Conservation (phyloP, 2,329 filamentous ascomycete species). For the Chaetomium sp. region DNA sequence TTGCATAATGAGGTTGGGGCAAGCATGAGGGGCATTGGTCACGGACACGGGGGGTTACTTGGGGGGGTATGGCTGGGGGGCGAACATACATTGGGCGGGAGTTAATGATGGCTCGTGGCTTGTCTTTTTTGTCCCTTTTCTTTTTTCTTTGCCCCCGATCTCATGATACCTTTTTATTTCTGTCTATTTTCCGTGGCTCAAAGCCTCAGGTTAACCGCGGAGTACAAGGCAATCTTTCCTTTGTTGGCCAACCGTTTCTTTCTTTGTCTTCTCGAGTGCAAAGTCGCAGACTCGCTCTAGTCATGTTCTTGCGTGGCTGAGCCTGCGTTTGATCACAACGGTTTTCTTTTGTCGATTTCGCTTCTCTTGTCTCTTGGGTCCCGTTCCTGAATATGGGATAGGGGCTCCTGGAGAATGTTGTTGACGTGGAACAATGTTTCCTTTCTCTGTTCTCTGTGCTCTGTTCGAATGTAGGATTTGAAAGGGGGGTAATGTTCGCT, state of each 20-base stretch:
- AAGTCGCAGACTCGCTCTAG: conserved; percentile 12
- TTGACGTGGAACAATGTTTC: neutral
- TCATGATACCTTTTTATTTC: conserved; percentile 26
- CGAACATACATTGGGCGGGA: conserved; percentile 2
- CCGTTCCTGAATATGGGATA: neutral
- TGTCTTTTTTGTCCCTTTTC: conserved; percentile 8
- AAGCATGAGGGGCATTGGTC: neutral
- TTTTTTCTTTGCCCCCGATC: conserved; percentile 2
- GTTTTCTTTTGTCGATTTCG: neutral
- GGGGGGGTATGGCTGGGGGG: neutral
- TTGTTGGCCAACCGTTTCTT: neutral
- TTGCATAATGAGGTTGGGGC: too few relatives aligned
- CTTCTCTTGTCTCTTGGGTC: neutral
- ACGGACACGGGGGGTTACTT: neutral
- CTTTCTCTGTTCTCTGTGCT: neutral
- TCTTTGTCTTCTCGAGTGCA: conserved; percentile 3
- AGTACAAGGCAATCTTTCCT: neutral
- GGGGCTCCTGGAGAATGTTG: neutral
- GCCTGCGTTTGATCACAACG: neutral
- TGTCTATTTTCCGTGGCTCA: neutral
- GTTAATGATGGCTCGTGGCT: conserved; percentile 18
- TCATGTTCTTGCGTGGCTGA: neutral
- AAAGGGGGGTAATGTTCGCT: neutral
- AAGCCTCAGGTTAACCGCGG: too few relatives aligned
- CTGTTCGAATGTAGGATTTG: too few relatives aligned